Conservation (phyloP, 306 rosid species). For the Cucurbita maxima region DNA sequence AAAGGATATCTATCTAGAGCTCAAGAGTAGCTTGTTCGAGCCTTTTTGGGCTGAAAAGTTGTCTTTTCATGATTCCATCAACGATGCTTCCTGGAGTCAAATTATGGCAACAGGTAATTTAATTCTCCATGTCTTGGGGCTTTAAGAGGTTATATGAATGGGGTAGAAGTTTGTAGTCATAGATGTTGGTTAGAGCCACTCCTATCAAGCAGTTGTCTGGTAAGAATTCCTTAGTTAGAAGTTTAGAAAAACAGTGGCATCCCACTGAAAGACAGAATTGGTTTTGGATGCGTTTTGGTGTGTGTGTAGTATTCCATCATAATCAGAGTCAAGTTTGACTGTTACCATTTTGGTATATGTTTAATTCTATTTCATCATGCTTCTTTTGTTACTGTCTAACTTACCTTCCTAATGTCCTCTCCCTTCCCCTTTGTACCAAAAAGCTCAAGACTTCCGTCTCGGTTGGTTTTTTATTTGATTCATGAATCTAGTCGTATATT, state of each 20-base stretch:
- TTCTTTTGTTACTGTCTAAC: neutral
- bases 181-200: neutral
- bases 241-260: neutral
- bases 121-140: neutral
- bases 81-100: neutral
- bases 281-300: constrained; percentile 10
- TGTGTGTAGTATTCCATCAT: constrained; percentile 12
- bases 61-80: neutral
- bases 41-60: neutral
- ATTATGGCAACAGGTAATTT: neutral
- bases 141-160: neutral
- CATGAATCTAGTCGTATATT: neutral
- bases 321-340: constrained; percentile 36
- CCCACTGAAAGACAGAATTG: neutral
- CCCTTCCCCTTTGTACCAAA: neutral
- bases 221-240: neutral
- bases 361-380: constrained; percentile 2
- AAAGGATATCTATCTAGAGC: neutral
- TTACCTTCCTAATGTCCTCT: neutral
- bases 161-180: neutral
- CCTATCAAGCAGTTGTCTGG: too few species aligned
- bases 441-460: neutral
- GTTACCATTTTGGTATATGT: constrained; percentile 20
- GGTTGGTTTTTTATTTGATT: neutral
- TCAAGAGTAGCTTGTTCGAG: neutral